Conservation (phyloP, 1,284 basidiomycete genomes). For the Somion occarium region DNA sequence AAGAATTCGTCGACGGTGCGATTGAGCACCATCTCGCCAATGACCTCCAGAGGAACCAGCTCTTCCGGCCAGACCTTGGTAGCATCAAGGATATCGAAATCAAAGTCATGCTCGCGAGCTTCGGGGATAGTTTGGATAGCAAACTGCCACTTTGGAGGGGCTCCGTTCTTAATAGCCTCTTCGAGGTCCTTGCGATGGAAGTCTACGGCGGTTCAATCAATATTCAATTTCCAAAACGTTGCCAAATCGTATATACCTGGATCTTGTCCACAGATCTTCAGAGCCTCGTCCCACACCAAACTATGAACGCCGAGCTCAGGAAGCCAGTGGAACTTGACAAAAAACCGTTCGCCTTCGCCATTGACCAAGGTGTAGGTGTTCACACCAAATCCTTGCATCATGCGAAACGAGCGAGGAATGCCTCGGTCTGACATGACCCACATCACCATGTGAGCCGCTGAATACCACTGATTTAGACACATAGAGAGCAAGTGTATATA, state of each 20-base stretch:
- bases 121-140: constrained; percentile 72
- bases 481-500: neutral
- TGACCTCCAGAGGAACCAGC: constrained; percentile 65
- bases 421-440: constrained; percentile 83
- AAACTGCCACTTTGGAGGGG: constrained; percentile 71
- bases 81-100: constrained; percentile 82
- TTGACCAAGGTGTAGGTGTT: constrained; percentile 79
- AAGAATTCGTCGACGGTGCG: constrained; percentile 72
- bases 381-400: constrained; percentile 87
- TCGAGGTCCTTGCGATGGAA: constrained; percentile 79
- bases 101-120: constrained; percentile 64
- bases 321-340: constrained; percentile 85
- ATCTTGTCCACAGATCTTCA: constrained; percentile 79
- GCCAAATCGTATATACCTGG: constrained; percentile 39
- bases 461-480: constrained; percentile 14
- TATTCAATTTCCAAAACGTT: neutral
- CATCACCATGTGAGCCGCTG: constrained; percentile 75
- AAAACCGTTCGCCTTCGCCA: constrained; percentile 57
- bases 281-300: constrained; percentile 82
- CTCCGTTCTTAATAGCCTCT: constrained; percentile 70
- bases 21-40: constrained; percentile 75
- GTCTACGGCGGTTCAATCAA: constrained; percentile 34
- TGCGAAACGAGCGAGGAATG: constrained; percentile 76
- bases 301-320: constrained; percentile 80
- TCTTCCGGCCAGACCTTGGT: constrained; percentile 85